Base-by-base conservation (phyloP, 495 filamentous ascomycete genomes). In the Tuber microsphaerosporum region DNA sequence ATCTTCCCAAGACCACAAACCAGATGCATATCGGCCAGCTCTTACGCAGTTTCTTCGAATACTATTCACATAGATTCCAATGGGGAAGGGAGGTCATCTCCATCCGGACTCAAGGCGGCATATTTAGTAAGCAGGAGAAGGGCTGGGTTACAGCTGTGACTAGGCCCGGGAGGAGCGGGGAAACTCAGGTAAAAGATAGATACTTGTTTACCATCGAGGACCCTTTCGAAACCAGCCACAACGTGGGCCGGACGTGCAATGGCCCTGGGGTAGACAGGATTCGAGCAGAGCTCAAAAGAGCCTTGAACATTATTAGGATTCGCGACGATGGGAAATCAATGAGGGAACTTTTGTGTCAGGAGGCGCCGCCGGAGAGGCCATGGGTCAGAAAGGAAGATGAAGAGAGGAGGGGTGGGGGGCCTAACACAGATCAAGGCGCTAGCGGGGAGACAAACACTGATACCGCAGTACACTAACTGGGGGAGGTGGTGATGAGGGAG, bases 141-240 rank as follows among this genome's bases (percentile, higher is more conserved):
- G 91, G 89, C 39, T 96, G 93, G 93, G 89, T 87, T 7, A 88
- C 88, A 31, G 92, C 92, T 2, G 90, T 89, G 81, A 90, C 89
- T 7, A 85, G 74, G 46, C 75, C 71, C 71, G 76, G 76, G 41
- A 77, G 48, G 43, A 51, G 43, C n/a, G 76, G 76, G 72, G 70
- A 77, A 31, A 74, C 72, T 31, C 77, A 74, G 79, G 85, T 93
- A 22, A 87, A 91, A 16, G 87, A 93, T 77, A 88, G 92, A n/a
- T 95, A 91, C 82, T 88, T 96, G 22, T 90, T 95, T 77, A 91
- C 92, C 48, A 93, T 96, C 75, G 93, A 96, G 81, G 93, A 96
- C 81, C 93, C 93, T 0, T 95, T 96, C 81, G 93, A 95, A 85
- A 85, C 88, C 5, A 89, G 90, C 69, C 92, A 95, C 83, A 95